Evolutionary conservation across 192 early-diverging fungal genomes (phyloP), one percentile per base, ranked within the genome.

Genomic region (Coemansia sp.): DNA sequence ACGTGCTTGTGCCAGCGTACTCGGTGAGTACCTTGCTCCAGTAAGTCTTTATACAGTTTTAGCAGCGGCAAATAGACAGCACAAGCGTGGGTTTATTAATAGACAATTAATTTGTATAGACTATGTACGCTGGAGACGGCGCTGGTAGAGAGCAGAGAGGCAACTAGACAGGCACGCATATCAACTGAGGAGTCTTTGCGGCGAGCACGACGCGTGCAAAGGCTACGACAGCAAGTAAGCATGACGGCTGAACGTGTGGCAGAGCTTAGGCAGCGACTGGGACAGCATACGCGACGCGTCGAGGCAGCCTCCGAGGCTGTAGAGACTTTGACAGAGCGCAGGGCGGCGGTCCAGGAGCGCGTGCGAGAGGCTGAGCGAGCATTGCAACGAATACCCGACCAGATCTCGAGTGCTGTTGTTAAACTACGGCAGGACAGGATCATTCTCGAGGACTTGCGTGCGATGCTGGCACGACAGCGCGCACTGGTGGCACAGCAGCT

Each of bases 391-490:
- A 41, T 31, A 4, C 49, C 27, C 18, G 24, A n/a, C 11, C 55
- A 40, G 34, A 62, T 63, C 16, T 15, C 29, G 24, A 22, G 67
- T 1, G 29, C 34, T 1, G 72, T 46, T 20, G 51, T 57, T 31
- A 59, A 54, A 38, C 54, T 82, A 40, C 71, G 72, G 8, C 79
- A 82, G 72, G 75, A 76, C 16, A 75, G 79, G 12, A 82, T 82
- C 3, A 82, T 82, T 40, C 27, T 70, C 8, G 79, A 82, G 52
- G 79, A 82, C 61, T 13, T 82, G 43, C 68, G 79, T 1, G 79
- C 79, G 3, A 82, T 82, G 79, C 68, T 82, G 33, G 79, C 79
- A 7, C 43, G 68, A 43, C 55, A 69, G 68, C 79, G 79, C 7
- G 71, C 61, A 7, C 55, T 6, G 11, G 61, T 40, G 15, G 64